A percentile compares a stretch with the other conserved stretches of the same genome.
These are phyloP conservation scores for Alternaria brassicae DNA, from an alignment of 2,329 filamentous ascomycete genomes.

Conservation along the genomic window DNA sequence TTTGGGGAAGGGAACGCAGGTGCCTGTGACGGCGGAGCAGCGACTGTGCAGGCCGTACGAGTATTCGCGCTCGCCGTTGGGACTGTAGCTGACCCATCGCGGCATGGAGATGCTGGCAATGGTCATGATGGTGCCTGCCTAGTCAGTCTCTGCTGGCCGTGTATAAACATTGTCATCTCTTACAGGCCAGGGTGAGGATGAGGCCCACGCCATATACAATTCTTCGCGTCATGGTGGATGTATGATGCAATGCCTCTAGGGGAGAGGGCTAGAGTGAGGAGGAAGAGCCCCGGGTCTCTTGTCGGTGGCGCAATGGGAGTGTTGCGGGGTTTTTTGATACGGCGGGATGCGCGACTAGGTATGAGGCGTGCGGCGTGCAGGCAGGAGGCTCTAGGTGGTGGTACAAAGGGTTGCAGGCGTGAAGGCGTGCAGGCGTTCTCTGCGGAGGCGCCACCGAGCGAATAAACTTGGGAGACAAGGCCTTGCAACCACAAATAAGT, in stretches of 20 bases:
- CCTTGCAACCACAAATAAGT: neutral
- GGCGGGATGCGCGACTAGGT: constrained; percentile 1
- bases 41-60: constrained; percentile 79
- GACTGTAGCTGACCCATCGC: constrained; percentile 72
- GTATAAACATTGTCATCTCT: constrained; percentile 13
- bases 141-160: constrained; percentile 13
- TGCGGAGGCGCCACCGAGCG: constrained; percentile 9
- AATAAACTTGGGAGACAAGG: neutral
- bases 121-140: constrained; percentile 72
- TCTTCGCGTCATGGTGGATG: constrained; percentile 54
- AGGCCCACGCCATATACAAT: constrained; percentile 59
- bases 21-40: constrained; percentile 73
- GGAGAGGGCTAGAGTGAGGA: neutral
- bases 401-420: constrained; percentile 5
- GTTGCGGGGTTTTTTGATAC: constrained; percentile 10
- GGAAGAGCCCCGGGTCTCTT: neutral
- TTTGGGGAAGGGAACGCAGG: constrained; percentile 72
- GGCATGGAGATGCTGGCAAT: constrained; percentile 73
- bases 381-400: constrained; percentile 3
- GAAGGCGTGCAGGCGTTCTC: constrained; percentile 9
- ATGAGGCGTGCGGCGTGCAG: constrained; percentile 3
- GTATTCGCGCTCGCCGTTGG: constrained; percentile 43
- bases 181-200: constrained; percentile 55
- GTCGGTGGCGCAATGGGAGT: constrained; percentile 13
- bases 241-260: neutral